Conservation (phyloP, 2,329 filamentous ascomycete genomes). For the Colletotrichum gigasporum region DNA sequence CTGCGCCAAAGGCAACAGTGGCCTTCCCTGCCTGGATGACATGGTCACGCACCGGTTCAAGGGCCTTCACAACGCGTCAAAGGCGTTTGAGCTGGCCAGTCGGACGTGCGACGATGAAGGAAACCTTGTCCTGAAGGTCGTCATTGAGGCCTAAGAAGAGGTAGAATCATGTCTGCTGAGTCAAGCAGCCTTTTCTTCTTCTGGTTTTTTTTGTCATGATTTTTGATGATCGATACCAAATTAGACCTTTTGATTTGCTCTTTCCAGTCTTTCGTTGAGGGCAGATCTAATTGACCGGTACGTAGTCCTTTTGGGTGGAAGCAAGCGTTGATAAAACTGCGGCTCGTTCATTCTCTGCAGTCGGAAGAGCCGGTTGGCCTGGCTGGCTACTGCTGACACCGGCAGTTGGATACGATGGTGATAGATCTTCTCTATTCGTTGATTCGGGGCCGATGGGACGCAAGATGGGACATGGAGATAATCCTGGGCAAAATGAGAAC, state of each 20-base stretch:
- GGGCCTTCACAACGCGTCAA: constrained; percentile 68
- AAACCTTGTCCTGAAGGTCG: constrained; percentile 77
- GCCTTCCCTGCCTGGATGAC: constrained; percentile 71
- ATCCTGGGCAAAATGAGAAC: background rate
- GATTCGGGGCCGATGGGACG: background rate
- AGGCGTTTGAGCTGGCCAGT: constrained; percentile 76
- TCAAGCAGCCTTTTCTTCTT: background rate
- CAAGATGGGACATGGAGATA: background rate
- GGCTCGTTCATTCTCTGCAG: too few relatives aligned
- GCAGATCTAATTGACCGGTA: too few relatives aligned
- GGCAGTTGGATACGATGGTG: background rate
- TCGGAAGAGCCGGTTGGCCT: background rate
- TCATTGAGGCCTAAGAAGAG: constrained; percentile 63
- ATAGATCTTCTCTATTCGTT: background rate
- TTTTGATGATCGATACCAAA: constrained; percentile 7
- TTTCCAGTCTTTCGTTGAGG: background rate
- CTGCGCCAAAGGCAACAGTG: constrained; percentile 52
- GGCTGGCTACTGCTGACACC: background rate
- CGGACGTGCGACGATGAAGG: constrained; percentile 74
- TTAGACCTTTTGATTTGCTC: background rate
- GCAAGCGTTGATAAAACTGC: too few relatives aligned
- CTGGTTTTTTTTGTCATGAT: background rate
- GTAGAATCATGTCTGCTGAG: background rate
- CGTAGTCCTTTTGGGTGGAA: too few relatives aligned
- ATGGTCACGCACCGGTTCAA: constrained; percentile 79